Base-by-base conservation (phyloP, 441 rosid species). In the Pelargonium myrrhifolium region DNA sequence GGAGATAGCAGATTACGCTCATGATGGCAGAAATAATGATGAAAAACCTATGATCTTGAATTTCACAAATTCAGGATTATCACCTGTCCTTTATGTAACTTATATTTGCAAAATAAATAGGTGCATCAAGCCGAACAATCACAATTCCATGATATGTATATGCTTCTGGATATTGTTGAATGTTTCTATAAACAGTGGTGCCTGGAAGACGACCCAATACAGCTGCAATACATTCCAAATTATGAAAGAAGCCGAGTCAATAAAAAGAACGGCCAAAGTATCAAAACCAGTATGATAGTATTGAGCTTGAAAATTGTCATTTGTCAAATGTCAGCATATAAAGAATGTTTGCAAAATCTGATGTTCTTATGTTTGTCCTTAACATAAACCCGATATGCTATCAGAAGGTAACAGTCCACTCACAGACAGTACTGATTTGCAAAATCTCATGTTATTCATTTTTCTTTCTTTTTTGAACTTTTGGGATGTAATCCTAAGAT, bases 201-300 rank as follows among this genome's bases (percentile, higher is more conserved):
- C 99, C 99, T 65, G 99, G 99, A 80, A 92, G 98, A 55, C 98
- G 92, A 5, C 99, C 99, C 90, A 92, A 81, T 58, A 92, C 87
- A 81, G 98, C 99, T 94, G 89, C 77, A 77, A 65, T 24, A 55
- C 59, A 71, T 63, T 64, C 61, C 68, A 71, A n/a, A 65, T 17
- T 28, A 66, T 63, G 42, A 61, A 62, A 45, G 62, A 26, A 56
- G 39, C 49, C 42, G 17, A 64, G 3, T 15, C 35, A 70, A 40
- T 67, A 40, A 49, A 4, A 49, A 40, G 40, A 20, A 28, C n/a
- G 40, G n/a, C 15, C 26, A 22, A 14, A 37, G 3, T 6, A 47
- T 59, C 45, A 65, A 55, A 40, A 11, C 43, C 15, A 51, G 21
- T 51, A 17, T n/a, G 58, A 51, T 10, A 15, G 20, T 31, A 15